Evolutionary conservation across 1,284 basidiomycete genomes (phyloP).

Genomic region (Rugosomyces carneus): DNA sequence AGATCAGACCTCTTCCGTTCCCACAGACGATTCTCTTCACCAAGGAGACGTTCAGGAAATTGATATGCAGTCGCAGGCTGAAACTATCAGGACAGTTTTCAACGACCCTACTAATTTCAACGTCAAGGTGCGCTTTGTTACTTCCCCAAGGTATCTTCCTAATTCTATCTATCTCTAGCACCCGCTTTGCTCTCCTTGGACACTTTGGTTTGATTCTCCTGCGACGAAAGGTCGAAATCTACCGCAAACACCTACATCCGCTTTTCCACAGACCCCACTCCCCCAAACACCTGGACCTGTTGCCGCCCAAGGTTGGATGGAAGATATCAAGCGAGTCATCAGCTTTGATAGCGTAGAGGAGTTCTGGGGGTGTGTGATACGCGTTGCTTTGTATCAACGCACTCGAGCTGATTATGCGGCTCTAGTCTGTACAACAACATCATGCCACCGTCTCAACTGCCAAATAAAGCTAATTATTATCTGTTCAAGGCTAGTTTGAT

Average conservation of each 20-base stretch:
- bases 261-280: slow-evolving; percentile 70
- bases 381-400: not conserved
- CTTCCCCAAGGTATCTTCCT: slow-evolving; percentile 9
- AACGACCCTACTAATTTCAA: slow-evolving; percentile 87
- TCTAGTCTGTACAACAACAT: slow-evolving; percentile 94
- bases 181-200: slow-evolving; percentile 91
- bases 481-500: slow-evolving; percentile 76
- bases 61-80: slow-evolving; percentile 76
- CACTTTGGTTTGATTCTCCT: slow-evolving; percentile 94
- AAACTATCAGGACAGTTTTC: slow-evolving; percentile 84
- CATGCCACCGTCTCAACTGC: slow-evolving; percentile 90
- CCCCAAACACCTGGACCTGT: slow-evolving; percentile 60
- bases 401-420: slow-evolving; percentile 5
- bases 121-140: slow-evolving; percentile 61
- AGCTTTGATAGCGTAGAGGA: slow-evolving; percentile 93
- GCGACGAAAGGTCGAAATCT: slow-evolving; percentile 82
- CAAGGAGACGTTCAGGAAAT: slow-evolving; percentile 75
- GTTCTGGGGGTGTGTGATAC: slow-evolving; percentile 86
- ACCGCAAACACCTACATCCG: slow-evolving; percentile 77
- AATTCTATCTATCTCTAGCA: slow-evolving; percentile 46
- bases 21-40: slow-evolving; percentile 42
- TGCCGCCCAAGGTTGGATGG: slow-evolving; percentile 90
- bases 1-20: slow-evolving; percentile 39
- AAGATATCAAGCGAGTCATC: slow-evolving; percentile 93
- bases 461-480: slow-evolving; percentile 97